phyloP scores from a whole-genome alignment of 768 basidiomycete species.

The Fibroporia radiculosa region DNA sequence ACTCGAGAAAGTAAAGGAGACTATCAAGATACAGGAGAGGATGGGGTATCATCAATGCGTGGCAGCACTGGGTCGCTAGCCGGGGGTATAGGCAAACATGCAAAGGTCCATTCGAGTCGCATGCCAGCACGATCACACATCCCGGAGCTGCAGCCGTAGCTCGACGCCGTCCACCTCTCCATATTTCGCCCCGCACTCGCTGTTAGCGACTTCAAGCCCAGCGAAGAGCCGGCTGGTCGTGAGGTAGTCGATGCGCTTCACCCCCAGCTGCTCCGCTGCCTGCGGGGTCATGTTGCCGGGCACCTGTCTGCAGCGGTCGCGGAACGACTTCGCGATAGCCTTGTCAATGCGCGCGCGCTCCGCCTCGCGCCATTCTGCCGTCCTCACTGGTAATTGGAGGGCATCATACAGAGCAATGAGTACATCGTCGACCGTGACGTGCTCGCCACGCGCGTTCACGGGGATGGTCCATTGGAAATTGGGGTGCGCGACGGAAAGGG shows the following conservation, averaged over 20 bases:
- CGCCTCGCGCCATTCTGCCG: background rate
- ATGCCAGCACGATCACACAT: no score
- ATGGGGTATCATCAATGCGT: no score
- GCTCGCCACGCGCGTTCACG: background rate
- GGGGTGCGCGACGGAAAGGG: background rate
- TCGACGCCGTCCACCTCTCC: no score
- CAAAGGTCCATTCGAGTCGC: no score
- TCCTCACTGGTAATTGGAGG: background rate
- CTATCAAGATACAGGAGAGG: no score
- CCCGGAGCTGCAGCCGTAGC: no score
- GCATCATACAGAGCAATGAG: background rate
- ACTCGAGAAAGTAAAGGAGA: no score
- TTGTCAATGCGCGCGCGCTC: background rate
- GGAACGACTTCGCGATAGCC: background rate
- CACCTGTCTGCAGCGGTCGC: no score
- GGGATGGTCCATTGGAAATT: background rate
- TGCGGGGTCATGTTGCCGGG: background rate
- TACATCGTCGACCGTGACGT: conserved; percentile 1
- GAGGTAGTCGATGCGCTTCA: conserved; percentile 1
- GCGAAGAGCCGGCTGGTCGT: background rate
- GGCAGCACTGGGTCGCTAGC: no score
- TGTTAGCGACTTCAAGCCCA: background rate
- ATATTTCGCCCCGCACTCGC: no score
- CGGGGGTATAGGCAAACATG: no score
- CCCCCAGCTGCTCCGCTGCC: background rate